These are phyloP conservation scores for Termitomyces sp. DNA, from an alignment of 768 basidiomycete species.

Conservation along the genomic window DNA sequence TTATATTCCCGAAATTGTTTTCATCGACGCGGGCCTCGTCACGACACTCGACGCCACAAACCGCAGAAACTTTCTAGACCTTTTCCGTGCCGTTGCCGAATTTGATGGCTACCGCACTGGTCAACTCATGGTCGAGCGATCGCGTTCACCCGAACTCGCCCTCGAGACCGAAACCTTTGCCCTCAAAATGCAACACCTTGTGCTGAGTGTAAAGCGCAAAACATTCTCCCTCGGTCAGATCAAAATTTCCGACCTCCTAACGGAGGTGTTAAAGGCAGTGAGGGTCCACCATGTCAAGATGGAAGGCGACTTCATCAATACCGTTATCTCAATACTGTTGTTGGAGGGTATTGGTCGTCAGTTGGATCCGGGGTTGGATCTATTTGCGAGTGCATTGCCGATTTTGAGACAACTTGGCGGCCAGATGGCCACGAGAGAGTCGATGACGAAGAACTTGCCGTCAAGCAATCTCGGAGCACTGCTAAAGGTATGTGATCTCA, in stretches of 20 bases:
- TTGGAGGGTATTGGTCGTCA: constrained; percentile 96
- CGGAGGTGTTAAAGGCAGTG: constrained; percentile 83
- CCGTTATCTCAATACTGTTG: constrained; percentile 89
- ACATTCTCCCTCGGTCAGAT: constrained; percentile 98
- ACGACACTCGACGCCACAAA: constrained; percentile 83
- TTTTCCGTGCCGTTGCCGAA: constrained; percentile 92
- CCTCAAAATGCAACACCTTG: constrained; percentile 95
- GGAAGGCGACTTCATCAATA: constrained; percentile 98
- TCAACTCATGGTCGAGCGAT: constrained; percentile 94
- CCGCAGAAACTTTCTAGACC: constrained; percentile 90
- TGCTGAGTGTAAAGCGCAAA: constrained; percentile 90
- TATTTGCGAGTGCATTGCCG: constrained; percentile 94
- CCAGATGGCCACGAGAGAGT: constrained; percentile 78
- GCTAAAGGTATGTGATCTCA: constrained; percentile 67
- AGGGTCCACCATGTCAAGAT: constrained; percentile 94
- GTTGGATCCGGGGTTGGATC: constrained; percentile 86
- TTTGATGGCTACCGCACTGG: constrained; percentile 97
- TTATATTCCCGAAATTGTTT: constrained; percentile 91
- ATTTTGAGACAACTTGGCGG: constrained; percentile 89
- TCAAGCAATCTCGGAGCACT: constrained; percentile 77
- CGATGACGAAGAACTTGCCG: constrained; percentile 53
- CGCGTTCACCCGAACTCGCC: constrained; percentile 85
- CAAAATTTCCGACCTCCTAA: constrained; percentile 91
- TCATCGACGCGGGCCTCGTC: constrained; percentile 94
- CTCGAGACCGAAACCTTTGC: constrained; percentile 94